These are phyloP conservation scores for Trichosanthes truncata DNA, from an alignment of 306 rosid genomes.

Conservation along the genomic window DNA sequence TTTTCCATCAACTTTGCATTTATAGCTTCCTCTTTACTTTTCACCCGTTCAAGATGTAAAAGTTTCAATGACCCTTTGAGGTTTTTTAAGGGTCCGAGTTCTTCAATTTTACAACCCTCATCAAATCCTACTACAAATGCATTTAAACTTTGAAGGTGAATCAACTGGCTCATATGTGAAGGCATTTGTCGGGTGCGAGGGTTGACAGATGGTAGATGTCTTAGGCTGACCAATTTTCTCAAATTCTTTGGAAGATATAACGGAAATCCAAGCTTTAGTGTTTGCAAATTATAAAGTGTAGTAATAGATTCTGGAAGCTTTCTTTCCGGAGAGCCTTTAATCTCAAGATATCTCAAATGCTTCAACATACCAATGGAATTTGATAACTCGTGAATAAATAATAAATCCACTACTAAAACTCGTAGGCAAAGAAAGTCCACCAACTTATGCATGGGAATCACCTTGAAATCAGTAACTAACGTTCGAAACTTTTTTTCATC, in stretches of 20 bases:
- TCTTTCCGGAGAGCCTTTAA: not conserved
- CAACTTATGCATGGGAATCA: too few relatives aligned
- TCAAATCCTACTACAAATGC: not conserved
- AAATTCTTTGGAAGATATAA: not conserved
- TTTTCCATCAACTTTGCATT: not conserved
- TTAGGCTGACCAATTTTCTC: not conserved
- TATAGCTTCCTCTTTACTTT: not conserved
- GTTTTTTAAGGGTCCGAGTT: not conserved
- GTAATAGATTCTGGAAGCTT: not conserved
- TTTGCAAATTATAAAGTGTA: too few relatives aligned
- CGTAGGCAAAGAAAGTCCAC: not conserved
- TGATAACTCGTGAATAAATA: not conserved
- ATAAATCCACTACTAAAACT: not conserved
- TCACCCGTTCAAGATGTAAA: not conserved
- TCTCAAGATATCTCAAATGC: conserved; percentile 5
- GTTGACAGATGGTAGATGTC: not conserved
- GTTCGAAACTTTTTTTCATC: not conserved
- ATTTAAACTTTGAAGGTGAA: not conserved
- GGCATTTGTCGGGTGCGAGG: not conserved
- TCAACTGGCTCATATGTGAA: not conserved
- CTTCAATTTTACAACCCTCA: not conserved
- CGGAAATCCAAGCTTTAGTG: not conserved
- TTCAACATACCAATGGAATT: not conserved
- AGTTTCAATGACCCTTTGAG: not conserved
- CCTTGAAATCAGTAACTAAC: not conserved